These are phyloP conservation scores for Linum lewisii DNA, from an alignment of 345 rosid genomes.

Conservation along the genomic window DNA sequence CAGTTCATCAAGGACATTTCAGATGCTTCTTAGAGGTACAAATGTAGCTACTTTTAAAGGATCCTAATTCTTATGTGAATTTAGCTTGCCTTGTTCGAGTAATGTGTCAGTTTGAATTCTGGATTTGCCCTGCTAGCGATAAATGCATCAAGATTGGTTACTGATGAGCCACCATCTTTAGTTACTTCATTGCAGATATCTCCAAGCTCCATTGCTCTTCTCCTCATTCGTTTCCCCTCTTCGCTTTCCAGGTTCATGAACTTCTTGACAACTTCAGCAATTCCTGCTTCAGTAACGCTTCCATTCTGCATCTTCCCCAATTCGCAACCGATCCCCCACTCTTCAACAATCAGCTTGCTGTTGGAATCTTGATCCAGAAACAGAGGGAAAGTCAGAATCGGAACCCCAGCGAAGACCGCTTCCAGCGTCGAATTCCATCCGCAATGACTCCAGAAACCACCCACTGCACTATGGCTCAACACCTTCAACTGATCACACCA, in stretches of 20 bases:
- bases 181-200: constrained; percentile 7
- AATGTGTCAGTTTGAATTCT: too few species aligned
- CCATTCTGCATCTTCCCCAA: background rate
- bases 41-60: too few species aligned
- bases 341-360: constrained; percentile 11
- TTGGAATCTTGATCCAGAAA: constrained; percentile 10
- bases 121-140: background rate
- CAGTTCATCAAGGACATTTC: constrained; percentile 22
- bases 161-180: constrained; percentile 6
- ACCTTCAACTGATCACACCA: constrained; percentile 19
- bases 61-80: too few species aligned
- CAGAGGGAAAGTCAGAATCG: constrained; percentile 16
- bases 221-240: constrained; percentile 12
- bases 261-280: constrained; percentile 2
- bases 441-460: constrained; percentile 16
- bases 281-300: background rate
- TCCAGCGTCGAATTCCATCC: constrained; percentile 17
- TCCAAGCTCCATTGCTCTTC: constrained; percentile 8
- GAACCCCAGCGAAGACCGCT: constrained; percentile 14
- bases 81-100: too few species aligned
- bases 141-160: constrained; percentile 3
- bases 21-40: background rate
- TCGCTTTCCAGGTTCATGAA: constrained; percentile 13
- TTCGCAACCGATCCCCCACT: constrained; percentile 9
- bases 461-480: constrained; percentile 13